Evolutionary conservation across 805 yeast genomes (phyloP), one percentile per base, ranked within the genome.

Genomic region (Yamadazyma ubonensis): DNA sequence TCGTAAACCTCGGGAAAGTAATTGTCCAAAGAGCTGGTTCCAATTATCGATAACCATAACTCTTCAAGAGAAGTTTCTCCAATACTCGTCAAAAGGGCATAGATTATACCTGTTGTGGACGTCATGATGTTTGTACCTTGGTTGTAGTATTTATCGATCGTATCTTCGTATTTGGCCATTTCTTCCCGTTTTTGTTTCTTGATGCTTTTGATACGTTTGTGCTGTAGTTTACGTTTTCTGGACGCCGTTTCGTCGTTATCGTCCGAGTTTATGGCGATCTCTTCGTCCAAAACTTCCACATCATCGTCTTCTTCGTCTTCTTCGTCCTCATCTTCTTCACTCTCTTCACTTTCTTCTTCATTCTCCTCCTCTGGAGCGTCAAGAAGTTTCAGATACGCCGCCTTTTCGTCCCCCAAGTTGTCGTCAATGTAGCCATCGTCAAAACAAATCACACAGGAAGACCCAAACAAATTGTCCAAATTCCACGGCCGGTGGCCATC

Each of bases 401-500:
- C 62, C 46, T 71, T 75, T 53, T 84, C 89, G 4, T 65, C 59
- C 10, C 45, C 45, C 38, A 90, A 58, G 36, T 76, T 79, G 25
- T 73, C 76, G 22, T 82, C 86, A 2, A 85, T 71, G 33, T 70
- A 68, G 0, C 96, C 96, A 57, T 91, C 98, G 55, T 90, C 98
- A 44, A 90, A 76, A 59, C 98, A 90, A 5, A 72, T 73, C 4
- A 93, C 78, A 46, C 79, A 72, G 7, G 79, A 78, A 5, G 91
- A 81, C 1, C 96, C 96, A 70, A 86, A 90, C 33, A 93, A 54
- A 56, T 93, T 93, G 58, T 90, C 96, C 48, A 93, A 67, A 61
- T 90, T 90, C 98, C 99, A 93, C 3, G 99, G 99, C 48, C 98
- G 69, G 49, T 86, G 93, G 3, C 96, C 89, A 61, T 93, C 99